These are phyloP conservation scores for Dipodascus albidus DNA, from an alignment of 805 yeast genomes.

Conservation along the genomic window DNA sequence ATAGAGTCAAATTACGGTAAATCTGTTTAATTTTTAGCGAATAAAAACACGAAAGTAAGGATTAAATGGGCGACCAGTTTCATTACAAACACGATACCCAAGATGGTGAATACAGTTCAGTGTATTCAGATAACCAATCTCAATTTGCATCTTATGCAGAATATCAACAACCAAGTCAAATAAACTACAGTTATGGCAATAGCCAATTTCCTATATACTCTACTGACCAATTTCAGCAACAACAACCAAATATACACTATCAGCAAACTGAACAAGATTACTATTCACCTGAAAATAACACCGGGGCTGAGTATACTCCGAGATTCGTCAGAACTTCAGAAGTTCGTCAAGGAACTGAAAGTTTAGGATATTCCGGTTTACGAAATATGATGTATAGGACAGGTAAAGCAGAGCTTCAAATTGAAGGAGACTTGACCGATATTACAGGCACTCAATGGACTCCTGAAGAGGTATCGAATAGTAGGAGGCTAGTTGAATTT, in stretches of 20 bases:
- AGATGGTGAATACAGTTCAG: neutral
- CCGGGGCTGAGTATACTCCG: neutral
- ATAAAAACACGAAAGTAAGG: no score
- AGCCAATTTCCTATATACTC: neutral
- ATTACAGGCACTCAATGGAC: slow-evolving; percentile 30
- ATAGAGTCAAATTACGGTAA: no score
- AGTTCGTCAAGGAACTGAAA: neutral
- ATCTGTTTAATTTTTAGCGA: no score
- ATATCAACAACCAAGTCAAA: neutral
- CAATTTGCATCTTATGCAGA: neutral
- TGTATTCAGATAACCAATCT: neutral
- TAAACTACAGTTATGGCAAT: neutral
- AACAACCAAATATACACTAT: neutral
- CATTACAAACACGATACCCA: neutral
- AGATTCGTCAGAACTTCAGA: neutral
- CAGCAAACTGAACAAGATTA: neutral
- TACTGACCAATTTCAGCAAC: neutral
- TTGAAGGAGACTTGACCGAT: neutral
- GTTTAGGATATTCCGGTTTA: neutral
- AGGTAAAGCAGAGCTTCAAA: neutral
- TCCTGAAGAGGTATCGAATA: slow-evolving; percentile 29
- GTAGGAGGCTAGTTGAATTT: slow-evolving; percentile 40
- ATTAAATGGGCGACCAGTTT: neutral
- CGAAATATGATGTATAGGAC: slow-evolving; percentile 1
- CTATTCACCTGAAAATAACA: neutral